Evolutionary conservation across 2,329 filamentous ascomycete species (phyloP).

Genomic region (Aspergillus fumigatiaffinis): DNA sequence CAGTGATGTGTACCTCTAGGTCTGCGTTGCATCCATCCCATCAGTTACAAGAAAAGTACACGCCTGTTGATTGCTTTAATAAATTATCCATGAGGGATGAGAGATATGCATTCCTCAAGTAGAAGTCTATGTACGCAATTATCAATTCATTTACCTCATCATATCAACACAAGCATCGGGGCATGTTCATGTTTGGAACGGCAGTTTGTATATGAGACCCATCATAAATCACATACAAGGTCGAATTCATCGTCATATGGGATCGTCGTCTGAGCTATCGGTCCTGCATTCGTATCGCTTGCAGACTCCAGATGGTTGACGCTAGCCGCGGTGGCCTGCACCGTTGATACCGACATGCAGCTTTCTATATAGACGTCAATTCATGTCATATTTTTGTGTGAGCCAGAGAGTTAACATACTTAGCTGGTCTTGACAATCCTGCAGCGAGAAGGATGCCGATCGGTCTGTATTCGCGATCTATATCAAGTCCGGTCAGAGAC

Average conservation of each 20-base stretch:
- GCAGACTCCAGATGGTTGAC: not conserved
- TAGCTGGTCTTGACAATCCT: slow-evolving; percentile 16
- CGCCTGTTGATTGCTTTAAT: not conserved
- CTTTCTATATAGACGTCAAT: not conserved
- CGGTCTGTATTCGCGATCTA: slow-evolving; percentile 14
- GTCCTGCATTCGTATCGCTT: not conserved
- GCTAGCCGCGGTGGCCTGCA: not conserved
- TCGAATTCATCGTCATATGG: slow-evolving; percentile 19
- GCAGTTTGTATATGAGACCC: not conserved
- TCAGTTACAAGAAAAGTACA: not conserved
- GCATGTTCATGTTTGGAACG: not conserved
- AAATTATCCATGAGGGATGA: not conserved
- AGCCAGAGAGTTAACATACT: slow-evolving; percentile 3
- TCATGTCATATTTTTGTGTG: not conserved
- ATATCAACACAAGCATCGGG: not conserved
- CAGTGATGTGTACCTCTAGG: not conserved
- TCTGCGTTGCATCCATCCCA: not conserved
- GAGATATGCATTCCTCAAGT: not conserved
- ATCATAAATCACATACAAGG: slow-evolving; percentile 15
- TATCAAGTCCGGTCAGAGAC: not conserved
- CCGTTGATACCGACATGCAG: not conserved
- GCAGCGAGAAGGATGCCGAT: slow-evolving; percentile 8
- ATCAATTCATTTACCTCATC: not conserved
- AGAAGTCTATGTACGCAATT: not conserved
- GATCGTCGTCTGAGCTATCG: slow-evolving; percentile 10